Conservation (phyloP, 2,329 filamentous ascomycete genomes). For the Bimuria novae-zelandiae region DNA sequence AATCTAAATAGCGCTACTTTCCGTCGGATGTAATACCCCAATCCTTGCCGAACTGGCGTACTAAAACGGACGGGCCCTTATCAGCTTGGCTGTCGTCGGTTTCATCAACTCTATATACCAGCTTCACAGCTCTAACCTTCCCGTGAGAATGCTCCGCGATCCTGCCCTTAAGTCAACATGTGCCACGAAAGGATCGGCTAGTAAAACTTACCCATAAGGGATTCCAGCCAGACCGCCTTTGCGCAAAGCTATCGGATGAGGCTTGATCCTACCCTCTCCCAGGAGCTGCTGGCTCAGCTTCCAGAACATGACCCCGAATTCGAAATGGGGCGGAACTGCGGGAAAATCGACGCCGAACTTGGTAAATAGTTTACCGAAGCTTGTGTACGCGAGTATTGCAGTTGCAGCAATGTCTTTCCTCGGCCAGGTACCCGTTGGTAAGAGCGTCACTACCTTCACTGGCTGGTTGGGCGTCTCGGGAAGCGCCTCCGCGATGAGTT, state of each 20-base stretch:
- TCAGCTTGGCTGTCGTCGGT: no score
- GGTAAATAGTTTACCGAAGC: conserved; percentile 7
- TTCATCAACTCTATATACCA: no score
- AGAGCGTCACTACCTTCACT: neutral
- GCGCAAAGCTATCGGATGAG: conserved; percentile 23
- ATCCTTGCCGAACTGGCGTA: no score
- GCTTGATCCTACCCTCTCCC: conserved; percentile 20
- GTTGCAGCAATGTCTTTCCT: conserved; percentile 9
- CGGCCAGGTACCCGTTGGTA: neutral
- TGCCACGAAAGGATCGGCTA: no score
- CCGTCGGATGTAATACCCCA: no score
- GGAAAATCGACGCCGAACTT: conserved; percentile 8
- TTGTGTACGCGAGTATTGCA: conserved; percentile 13
- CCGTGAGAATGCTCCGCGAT: no score
- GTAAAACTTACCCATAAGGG: no score
- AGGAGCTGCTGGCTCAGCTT: conserved; percentile 16
- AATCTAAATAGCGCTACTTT: no score
- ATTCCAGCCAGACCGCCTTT: conserved; percentile 22
- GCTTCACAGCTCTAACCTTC: no score
- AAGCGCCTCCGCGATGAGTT: conserved; percentile 7
- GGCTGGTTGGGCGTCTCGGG: conserved; percentile 5
- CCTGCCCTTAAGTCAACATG: no score
- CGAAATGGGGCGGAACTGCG: conserved; percentile 18
- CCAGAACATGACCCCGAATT: conserved; percentile 19
- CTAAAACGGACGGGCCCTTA: no score